A percentile compares a stretch with the other conserved stretches of the same genome.
phyloP scores from a whole-genome alignment of 352 stramenopile species.

The Pythium dissimile region DNA sequence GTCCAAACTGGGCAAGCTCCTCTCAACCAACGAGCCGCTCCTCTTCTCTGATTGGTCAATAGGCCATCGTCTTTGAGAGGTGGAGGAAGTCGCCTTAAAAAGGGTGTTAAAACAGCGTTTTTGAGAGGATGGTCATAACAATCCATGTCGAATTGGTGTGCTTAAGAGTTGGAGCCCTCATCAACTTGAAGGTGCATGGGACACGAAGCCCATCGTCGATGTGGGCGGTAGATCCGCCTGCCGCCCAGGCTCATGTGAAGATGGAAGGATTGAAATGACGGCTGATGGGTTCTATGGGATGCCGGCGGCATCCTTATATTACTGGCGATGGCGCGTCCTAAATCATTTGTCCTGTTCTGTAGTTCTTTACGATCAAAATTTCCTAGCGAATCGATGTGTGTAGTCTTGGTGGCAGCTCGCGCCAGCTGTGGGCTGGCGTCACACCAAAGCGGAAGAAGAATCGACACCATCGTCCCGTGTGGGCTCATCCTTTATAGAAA shows the following conservation, averaged over 20 bases:
- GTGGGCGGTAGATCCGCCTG: too few relatives aligned
- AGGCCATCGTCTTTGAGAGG: not conserved
- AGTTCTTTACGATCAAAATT: too few relatives aligned
- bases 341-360: too few relatives aligned
- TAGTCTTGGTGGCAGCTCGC: not conserved
- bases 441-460: not conserved
- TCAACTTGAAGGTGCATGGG: not conserved
- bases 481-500: constrained; percentile 11
- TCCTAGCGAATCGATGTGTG: too few relatives aligned
- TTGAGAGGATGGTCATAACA: not conserved
- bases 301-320: not conserved
- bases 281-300: too few relatives aligned
- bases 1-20: not conserved
- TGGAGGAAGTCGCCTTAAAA: not conserved
- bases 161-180: not conserved
- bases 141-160: not conserved
- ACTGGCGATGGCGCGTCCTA: too few relatives aligned
- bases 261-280: too few relatives aligned
- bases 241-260: too few relatives aligned
- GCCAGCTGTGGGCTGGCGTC: not conserved
- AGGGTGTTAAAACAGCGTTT: not conserved
- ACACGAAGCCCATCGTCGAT: too few relatives aligned
- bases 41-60: not conserved
- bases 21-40: not conserved
- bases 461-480: not conserved